Base-by-base conservation (phyloP, 2,329 filamentous ascomycete species). In the Fusarium bulbicola region DNA sequence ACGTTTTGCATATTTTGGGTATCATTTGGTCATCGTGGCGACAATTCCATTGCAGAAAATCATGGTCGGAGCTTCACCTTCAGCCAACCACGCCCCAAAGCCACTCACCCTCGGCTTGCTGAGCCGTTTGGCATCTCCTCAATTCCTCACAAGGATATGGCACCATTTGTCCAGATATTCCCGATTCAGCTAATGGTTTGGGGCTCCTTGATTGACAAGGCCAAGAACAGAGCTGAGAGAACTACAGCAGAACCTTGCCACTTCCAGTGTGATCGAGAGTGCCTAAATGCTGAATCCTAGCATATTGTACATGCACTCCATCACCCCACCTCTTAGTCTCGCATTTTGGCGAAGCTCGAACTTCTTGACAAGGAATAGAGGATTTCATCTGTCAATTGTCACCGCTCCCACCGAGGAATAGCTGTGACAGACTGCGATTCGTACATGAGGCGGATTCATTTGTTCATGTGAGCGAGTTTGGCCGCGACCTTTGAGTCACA, bases 261-360 rank as follows among this genome's bases (percentile, higher is more conserved):
- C 66, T 68, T 60, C 42, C 65, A 68, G 66, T 74, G 74, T 78
- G 76, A 78, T 72, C 68, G 70, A 74, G 70, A 65, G 59, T 73
- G 75, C 72, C 59, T 71, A 63, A 74, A 78, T 74, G 42, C 69
- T 28, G 73, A 70, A 77, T 75, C 66, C 69, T 63, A 65, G 70
- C 57, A 70, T 74, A 42, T 30, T 37, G 32, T 30, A 76, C 68
- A 69, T 36, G 74, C 69, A 69, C 56, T 66, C 63, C 63, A 66
- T 43, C 60, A 71, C 74, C 58, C 68, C 63, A 63, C 69, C 47
- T 68, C 65, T 58, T 53, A 49, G 37, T 42, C 43, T 65, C 64
- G 63, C 34, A 57, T 52, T 32, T 42, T 62, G 54, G 53, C 54
- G 63, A 74, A 63, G 56, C 40, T 71, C 69, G 47, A 50, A 54